Conservation (phyloP, 2,329 filamentous ascomycete species). For the Apiospora kogelbergensis region DNA sequence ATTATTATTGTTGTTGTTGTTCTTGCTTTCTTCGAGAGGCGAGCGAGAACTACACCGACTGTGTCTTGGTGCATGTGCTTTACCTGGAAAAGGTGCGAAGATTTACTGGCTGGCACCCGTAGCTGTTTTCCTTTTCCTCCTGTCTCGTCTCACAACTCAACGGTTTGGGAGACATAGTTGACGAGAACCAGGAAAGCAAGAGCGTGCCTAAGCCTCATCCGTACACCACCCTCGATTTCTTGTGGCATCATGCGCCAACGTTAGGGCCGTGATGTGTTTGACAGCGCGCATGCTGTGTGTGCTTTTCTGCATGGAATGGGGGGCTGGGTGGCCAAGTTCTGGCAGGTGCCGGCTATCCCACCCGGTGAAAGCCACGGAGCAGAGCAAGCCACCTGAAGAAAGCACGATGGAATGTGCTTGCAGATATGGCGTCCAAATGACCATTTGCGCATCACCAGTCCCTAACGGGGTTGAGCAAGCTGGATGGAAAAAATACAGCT, state of each 20-base stretch:
- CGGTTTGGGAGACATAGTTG: no score
- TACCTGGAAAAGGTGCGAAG: not conserved
- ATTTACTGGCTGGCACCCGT: not conserved
- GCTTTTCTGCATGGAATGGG: not conserved
- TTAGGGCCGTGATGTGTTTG: not conserved
- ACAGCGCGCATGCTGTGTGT: not conserved
- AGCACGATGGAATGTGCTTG: not conserved
- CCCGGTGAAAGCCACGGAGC: not conserved
- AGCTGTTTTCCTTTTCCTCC: not conserved
- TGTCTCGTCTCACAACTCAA: not conserved
- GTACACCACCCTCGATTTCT: not conserved
- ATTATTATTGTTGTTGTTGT: not conserved
- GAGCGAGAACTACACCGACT: not conserved
- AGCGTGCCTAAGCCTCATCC: no score
- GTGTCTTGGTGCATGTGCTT: not conserved
- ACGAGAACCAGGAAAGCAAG: no score
- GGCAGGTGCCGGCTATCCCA: not conserved
- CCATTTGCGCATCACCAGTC: not conserved
- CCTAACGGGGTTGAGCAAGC: no score
- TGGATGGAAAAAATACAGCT: no score
- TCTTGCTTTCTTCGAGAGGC: not conserved
- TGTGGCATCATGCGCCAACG: not conserved
- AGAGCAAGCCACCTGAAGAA: not conserved
- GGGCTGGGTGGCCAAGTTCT: not conserved
- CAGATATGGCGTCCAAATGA: not conserved